Conservation (phyloP, 306 rosid genomes). For the Vigna angularis region DNA sequence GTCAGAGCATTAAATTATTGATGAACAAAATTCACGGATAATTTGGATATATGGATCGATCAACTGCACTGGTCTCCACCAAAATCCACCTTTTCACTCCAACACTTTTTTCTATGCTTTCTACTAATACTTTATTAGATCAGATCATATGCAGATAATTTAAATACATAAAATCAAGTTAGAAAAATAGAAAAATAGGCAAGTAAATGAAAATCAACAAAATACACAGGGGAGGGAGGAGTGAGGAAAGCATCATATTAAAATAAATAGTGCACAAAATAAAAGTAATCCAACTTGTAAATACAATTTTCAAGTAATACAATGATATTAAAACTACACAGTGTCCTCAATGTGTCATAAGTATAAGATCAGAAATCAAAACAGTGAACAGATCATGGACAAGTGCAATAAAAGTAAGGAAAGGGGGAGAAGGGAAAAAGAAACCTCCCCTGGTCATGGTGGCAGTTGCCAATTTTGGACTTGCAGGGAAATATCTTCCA, state of each 20-base stretch:
- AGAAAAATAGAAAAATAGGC: not conserved
- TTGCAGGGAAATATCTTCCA: too few relatives aligned
- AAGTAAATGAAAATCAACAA: conserved; percentile 30
- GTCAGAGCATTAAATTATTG: not conserved
- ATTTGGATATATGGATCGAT: conserved; percentile 12
- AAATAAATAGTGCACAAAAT: conserved; percentile 6
- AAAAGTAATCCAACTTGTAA: conserved; percentile 5
- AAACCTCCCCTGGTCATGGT: too few relatives aligned
- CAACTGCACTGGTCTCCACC: not conserved
- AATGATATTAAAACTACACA: too few relatives aligned
- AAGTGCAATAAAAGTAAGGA: too few relatives aligned
- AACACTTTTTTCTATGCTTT: not conserved
- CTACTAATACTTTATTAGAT: not conserved
- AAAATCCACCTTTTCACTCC: conserved; percentile 2
- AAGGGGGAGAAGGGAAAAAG: too few relatives aligned
- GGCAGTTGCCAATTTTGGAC: too few relatives aligned
- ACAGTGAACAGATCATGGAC: too few relatives aligned
- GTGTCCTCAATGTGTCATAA: too few relatives aligned
- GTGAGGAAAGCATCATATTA: conserved; percentile 11
- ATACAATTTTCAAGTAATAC: not conserved
- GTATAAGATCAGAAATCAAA: too few relatives aligned
- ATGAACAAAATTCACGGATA: conserved; percentile 8
- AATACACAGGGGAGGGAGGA: not conserved
- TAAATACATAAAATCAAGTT: not conserved
- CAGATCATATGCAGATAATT: conserved; percentile 4